Evolutionary conservation across 2,329 filamentous ascomycete species (phyloP).

Genomic region (Keithomyces neogunnii): DNA sequence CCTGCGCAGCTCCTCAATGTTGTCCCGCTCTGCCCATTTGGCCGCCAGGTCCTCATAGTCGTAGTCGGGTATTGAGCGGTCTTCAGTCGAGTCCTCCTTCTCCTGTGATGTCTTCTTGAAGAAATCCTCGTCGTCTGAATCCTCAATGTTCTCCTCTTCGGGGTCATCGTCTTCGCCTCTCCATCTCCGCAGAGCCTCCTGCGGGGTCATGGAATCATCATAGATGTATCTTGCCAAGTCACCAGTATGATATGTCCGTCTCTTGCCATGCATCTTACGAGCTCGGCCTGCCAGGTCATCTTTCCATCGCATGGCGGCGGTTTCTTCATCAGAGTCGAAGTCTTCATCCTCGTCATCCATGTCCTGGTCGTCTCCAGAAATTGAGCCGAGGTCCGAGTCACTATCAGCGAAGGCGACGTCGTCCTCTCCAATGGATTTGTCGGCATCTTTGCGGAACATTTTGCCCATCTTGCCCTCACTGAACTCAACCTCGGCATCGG

Average conservation of each 20-base stretch:
- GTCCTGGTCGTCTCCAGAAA: conserved; percentile 50
- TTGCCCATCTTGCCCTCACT: conserved; percentile 51
- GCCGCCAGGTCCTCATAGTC: conserved; percentile 73
- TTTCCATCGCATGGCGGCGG: conserved; percentile 76
- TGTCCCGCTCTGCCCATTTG: conserved; percentile 78
- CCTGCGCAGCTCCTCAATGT: conserved; percentile 63
- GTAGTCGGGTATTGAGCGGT: conserved; percentile 68
- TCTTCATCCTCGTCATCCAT: conserved; percentile 43
- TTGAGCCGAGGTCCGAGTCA: conserved; percentile 88
- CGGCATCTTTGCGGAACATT: conserved; percentile 46
- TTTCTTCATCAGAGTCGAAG: conserved; percentile 56
- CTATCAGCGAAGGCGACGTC: conserved; percentile 91
- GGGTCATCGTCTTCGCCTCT: conserved; percentile 53
- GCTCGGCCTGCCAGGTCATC: conserved; percentile 73
- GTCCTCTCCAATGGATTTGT: conserved; percentile 48
- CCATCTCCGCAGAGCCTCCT: conserved; percentile 74
- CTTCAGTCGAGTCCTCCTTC: conserved; percentile 66
- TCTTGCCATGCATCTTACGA: conserved; percentile 58
- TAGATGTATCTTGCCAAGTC: conserved; percentile 88
- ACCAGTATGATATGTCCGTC: conserved; percentile 64
- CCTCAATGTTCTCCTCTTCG: conserved; percentile 49
- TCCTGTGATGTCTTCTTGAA: conserved; percentile 57
- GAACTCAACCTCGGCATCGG: conserved; percentile 48
- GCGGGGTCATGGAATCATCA: conserved; percentile 66
- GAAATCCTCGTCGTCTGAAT: conserved; percentile 43